phyloP scores from a whole-genome alignment of 306 rosid genomes.

The Lathyrus tuberosus region DNA sequence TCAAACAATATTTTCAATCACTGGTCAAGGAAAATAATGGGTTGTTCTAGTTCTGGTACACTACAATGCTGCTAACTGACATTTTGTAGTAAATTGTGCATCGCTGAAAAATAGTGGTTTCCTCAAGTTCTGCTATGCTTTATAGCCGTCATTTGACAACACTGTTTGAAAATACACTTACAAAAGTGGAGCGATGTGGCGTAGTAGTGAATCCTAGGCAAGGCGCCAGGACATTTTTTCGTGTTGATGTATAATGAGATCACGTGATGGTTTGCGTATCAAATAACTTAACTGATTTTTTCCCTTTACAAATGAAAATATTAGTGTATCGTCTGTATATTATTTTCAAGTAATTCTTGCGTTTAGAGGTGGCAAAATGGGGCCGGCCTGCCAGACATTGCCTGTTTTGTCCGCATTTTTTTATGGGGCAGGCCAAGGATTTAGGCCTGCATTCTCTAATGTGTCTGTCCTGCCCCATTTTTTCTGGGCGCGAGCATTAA shows the following conservation, averaged over 20 bases:
- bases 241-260: not conserved
- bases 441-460: no score
- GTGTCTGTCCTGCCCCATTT: no score
- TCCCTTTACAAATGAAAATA: not conserved
- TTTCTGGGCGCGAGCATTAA: no score
- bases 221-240: slow-evolving; percentile 2
- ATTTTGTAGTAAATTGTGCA: not conserved
- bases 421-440: no score
- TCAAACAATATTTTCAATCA: not conserved
- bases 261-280: slow-evolving; percentile 4
- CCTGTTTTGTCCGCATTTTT: no score
- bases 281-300: slow-evolving; percentile 15
- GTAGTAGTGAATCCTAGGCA: not conserved
- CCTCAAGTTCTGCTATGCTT: not conserved
- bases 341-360: slow-evolving; percentile 10
- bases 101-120: not conserved
- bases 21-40: not conserved
- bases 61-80: not conserved
- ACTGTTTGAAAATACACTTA: not conserved
- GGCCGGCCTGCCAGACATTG: no score
- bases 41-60: not conserved
- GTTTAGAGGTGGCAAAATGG: no score
- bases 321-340: not conserved
- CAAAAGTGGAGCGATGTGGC: not conserved
- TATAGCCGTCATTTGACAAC: not conserved